phyloP scores from a whole-genome alignment of 2,329 filamentous ascomycete species.

The Calonectria naviculata region DNA sequence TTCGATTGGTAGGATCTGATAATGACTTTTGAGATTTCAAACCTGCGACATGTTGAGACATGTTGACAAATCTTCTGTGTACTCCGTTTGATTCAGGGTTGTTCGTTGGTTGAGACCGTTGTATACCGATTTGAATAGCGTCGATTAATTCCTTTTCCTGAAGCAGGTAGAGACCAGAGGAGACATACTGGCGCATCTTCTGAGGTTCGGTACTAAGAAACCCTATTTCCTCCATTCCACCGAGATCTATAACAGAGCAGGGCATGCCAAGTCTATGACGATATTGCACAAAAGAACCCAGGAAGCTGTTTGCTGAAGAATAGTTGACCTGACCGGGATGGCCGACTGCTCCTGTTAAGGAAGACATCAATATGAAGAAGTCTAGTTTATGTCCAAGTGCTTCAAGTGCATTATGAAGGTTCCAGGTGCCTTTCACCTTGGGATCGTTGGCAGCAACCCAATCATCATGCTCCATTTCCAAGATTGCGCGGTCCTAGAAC shows the following conservation, averaged over 20 bases:
- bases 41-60: background rate
- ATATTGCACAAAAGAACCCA: conserved; percentile 51
- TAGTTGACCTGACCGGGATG: conserved; percentile 53
- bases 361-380: conserved; percentile 51
- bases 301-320: conserved; percentile 51
- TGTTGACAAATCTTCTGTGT: background rate
- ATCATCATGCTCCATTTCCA: conserved; percentile 47
- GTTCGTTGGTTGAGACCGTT: background rate
- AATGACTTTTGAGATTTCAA: background rate
- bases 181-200: background rate
- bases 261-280: conserved; percentile 45
- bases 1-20: background rate
- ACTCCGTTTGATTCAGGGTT: background rate
- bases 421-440: conserved; percentile 50
- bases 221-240: background rate
- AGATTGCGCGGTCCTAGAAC: conserved; percentile 21
- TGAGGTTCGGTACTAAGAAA: background rate
- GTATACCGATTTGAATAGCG: background rate
- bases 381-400: conserved; percentile 32
- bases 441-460: conserved; percentile 40
- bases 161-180: background rate
- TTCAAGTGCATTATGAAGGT: conserved; percentile 43
- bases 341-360: conserved; percentile 46
- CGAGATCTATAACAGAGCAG: background rate
- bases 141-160: background rate